These are phyloP conservation scores for Pneumocystis murina DNA, from an alignment of 1,139 yeast species.

Conservation along the genomic window DNA sequence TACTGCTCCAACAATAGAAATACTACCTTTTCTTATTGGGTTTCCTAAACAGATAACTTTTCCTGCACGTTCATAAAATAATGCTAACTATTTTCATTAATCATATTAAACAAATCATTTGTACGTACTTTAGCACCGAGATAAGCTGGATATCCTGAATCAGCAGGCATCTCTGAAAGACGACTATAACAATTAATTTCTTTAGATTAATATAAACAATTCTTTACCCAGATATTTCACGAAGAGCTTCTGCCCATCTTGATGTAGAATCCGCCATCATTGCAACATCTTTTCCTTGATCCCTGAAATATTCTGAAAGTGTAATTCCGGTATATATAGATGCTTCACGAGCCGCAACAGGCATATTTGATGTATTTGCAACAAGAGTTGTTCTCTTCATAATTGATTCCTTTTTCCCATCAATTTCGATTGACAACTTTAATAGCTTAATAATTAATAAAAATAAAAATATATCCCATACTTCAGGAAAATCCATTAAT, in stretches of 20 bases:
- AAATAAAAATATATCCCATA: background rate
- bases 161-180: conserved; percentile 99
- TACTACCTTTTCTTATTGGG: conserved; percentile 92
- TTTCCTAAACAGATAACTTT: conserved; percentile 89
- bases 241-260: conserved; percentile 99
- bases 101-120: background rate
- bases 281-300: conserved; percentile 96
- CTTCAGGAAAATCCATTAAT: conserved; percentile 95
- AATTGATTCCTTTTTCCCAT: conserved; percentile 92
- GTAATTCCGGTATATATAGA: conserved; percentile 98
- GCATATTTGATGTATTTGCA: conserved; percentile 98
- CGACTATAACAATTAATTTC: conserved; percentile 36
- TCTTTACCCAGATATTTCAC: conserved; percentile 69
- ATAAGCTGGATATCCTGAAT: conserved; percentile 99
- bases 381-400: conserved; percentile 98
- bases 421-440: conserved; percentile 61
- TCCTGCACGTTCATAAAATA: conserved; percentile 99
- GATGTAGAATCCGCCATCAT: conserved; percentile 99
- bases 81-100: conserved; percentile 41
- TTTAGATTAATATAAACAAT: background rate
- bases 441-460: background rate
- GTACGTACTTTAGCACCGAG: conserved; percentile 61
- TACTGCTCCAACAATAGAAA: conserved; percentile 97
- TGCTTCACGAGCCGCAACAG: conserved; percentile 99
- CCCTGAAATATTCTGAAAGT: conserved; percentile 96